Conservation (phyloP, 2,329 filamentous ascomycete genomes). For the Leptographium flavum region DNA sequence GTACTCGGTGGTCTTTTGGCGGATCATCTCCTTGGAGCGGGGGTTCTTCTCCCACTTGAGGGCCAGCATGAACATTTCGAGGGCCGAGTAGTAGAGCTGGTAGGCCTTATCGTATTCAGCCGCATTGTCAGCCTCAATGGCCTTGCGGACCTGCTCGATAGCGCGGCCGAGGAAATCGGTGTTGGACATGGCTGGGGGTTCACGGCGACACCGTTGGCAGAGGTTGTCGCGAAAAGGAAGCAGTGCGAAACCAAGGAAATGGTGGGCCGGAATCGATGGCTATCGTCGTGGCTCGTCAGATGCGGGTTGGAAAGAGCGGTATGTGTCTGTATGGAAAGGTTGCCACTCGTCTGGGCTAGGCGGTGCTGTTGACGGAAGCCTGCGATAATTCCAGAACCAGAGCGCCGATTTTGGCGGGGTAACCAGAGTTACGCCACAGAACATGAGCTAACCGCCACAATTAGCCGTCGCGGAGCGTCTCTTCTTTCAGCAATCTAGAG, state of each 20-base stretch:
- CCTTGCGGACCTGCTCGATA: constrained; percentile 93
- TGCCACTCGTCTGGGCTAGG: too few relatives aligned
- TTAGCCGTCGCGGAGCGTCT: neutral
- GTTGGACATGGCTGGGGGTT: too few relatives aligned
- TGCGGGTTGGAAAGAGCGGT: too few relatives aligned
- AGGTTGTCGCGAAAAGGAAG: neutral
- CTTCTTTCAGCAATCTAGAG: neutral
- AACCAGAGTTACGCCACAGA: constrained; percentile 14
- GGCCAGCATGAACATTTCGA: constrained; percentile 97
- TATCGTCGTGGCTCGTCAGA: neutral
- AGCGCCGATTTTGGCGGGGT: constrained; percentile 21
- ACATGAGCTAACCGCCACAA: neutral
- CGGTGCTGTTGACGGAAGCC: neutral
- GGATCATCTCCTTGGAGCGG: constrained; percentile 93
- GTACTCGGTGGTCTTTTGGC: constrained; percentile 87
- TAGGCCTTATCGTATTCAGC: constrained; percentile 97
- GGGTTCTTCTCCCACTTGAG: constrained; percentile 99
- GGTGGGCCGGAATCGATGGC: neutral
- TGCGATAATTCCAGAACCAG: neutral
- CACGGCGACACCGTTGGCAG: too few relatives aligned
- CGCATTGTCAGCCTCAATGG: constrained; percentile 89
- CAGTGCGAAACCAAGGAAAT: neutral
- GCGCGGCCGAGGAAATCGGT: constrained; percentile 95
- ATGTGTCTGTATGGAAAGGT: too few relatives aligned
- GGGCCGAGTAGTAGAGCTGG: constrained; percentile 84